A percentile compares a stretch with the other conserved stretches of the same genome.
Evolutionary conservation across 139 green algal species (phyloP).

Genomic region (Chlamydomonas sphaeroides): DNA sequence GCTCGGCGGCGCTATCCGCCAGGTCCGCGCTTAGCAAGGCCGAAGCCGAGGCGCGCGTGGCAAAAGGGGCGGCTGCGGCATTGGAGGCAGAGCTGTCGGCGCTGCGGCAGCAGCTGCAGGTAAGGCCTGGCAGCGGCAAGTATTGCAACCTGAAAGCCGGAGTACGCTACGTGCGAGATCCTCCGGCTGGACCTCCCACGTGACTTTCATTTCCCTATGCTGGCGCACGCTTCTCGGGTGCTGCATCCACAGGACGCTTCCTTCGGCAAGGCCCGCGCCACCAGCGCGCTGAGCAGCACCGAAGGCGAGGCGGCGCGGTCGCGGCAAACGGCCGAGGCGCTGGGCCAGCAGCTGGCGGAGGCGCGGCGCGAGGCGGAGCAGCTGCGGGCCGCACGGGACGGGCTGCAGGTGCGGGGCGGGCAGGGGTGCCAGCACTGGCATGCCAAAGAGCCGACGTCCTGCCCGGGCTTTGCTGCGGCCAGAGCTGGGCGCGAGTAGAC

Average conservation of each 20-base stretch:
- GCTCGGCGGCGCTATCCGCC: constrained; percentile 3
- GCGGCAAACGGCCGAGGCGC: constrained; percentile 19
- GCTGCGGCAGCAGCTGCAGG: constrained; percentile 39
- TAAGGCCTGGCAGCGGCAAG: too few species aligned
- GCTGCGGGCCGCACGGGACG: constrained; percentile 27
- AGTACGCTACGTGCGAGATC: too few species aligned
- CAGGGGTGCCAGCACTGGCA: too few species aligned
- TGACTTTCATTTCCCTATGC: too few species aligned
- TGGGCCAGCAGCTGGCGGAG: not conserved
- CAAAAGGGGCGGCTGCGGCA: not conserved
- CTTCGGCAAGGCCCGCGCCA: constrained; percentile 6
- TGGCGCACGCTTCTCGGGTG: too few species aligned
- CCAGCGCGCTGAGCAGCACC: constrained; percentile 16
- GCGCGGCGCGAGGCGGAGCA: constrained; percentile 28
- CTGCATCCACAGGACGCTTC: constrained; percentile 37
- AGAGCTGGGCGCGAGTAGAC: too few species aligned
- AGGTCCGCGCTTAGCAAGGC: constrained; percentile 3
- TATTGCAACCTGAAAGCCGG: too few species aligned
- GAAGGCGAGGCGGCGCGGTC: constrained; percentile 48
- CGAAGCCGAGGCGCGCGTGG: constrained; percentile 46
- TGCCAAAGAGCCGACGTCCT: too few species aligned
- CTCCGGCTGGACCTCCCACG: too few species aligned
- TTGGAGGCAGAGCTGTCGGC: constrained; percentile 26
- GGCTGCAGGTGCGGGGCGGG: constrained; percentile 56
- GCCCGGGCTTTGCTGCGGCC: too few species aligned